Evolutionary conservation across 805 yeast species (phyloP), one percentile per base, ranked within the genome.

Genomic region (Teunomyces funiuensis): DNA sequence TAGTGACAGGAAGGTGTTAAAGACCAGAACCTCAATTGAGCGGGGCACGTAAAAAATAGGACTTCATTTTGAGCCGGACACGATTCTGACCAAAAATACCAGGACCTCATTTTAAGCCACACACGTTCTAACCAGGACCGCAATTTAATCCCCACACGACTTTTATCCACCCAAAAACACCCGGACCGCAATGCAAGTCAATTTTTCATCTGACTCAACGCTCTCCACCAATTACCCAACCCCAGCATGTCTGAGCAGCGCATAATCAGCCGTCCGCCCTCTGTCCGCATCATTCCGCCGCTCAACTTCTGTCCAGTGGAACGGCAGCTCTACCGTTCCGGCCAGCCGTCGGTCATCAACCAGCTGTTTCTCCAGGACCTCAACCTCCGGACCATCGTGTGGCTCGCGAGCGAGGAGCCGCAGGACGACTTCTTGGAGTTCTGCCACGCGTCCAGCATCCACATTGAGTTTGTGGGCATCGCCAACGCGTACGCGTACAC

Each of bases 361-460:
- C 90, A 90, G 63, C 83, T 91, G 37, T 93, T 91, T 57, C 63
- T 93, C 25, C 74, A 81, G 44, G 84, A 85, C 50, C 71, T 91
- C 45, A 74, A 84, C 43, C 70, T 91, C 40, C 81, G 80, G 42
- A 85, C 95, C 4, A 85, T 93, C 25, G 77, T 93, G 5, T 91
- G 99, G 99, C 72, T 93, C 33, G 96, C 97, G 1, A 84, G 85
- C 27, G 99, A 91, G 58, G 99, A 91, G 60, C 99, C 99, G 0
- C 85, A 81, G 45, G 98, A 91, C 54, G 85, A 83, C 37, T 79
- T 93, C 49, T 65, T 89, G 40, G 90, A 83, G 54, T 93, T 87
- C 60, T 86, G 90, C 34, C 87, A 83, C 45, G 77, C 73, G 16
- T 74, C 83, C 51, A 76, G 79, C 44, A 88, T 93, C 46, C 76